Evolutionary conservation across 2,329 filamentous ascomycete genomes (phyloP), one percentile per base, ranked within the genome.

Genomic region (Coleophoma eucalyptorum): DNA sequence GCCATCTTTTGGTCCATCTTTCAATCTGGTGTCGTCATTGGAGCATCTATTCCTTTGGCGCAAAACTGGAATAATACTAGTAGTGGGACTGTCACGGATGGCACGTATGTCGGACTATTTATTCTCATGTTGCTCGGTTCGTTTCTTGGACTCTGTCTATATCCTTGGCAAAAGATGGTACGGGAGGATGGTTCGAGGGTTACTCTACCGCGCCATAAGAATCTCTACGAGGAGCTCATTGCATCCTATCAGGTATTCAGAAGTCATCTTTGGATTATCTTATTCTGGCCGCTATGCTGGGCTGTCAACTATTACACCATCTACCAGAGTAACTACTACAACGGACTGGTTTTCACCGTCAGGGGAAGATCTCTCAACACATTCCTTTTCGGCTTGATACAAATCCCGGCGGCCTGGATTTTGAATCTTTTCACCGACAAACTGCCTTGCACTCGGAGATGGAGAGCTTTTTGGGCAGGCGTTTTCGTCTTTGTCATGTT

Each of bases 1-100:
- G 87, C 88, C 52, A 85, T 84, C 73, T 96, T 96, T 72, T 96
- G 91, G 91, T 84, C 91, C 69, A 94, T 96, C 63, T 96, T 96
- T 78, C 96, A 96, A 69, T 69, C 91, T 49, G 91, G 91, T 59
- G 90, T 84, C 62, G 90, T 96, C 54, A 89, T 96, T 66, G 91
- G 91, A 86, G 62, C 69, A 84, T 58, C 70, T 74, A 86, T 90
- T 53, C 84, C 84, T 11, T 79, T 89, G 10, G 86, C 78, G 54
- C 78, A 87, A 67, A 89, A 89, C 69, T 77, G 87, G 63, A 69
- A 87, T 69, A 77, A 59, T 55, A 68, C 49, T 40, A 61, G 68
- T 43, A 71, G 74, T 16, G 33, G 33, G n/a, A 35, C 10, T 35
- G 84, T 87, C 50, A 82, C 71, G 47, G 86, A 91, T 60, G 89